Conservation (phyloP, 78 protist genomes). For the Dictyostelium capitatum region DNA sequence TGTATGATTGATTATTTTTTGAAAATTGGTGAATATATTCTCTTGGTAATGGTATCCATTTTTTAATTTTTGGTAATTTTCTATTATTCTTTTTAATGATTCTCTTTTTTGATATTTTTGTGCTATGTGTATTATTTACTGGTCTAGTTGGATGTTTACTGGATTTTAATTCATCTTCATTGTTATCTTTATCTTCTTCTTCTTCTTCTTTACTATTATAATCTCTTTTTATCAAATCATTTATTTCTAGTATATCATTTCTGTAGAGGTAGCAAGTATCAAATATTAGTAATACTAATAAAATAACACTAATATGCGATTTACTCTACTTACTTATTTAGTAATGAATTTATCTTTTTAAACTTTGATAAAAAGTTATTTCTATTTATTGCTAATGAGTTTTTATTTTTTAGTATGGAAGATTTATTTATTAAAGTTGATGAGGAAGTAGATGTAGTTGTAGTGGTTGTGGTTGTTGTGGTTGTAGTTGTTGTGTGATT, state of each 20-base stretch:
- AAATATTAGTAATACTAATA: no score
- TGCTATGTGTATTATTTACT: not conserved
- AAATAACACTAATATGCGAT: not conserved
- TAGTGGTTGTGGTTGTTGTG: not conserved
- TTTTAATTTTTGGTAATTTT: not conserved
- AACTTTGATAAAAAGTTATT: constrained; percentile 2
- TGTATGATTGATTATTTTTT: not conserved
- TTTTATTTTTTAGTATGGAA: not conserved
- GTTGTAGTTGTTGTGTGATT: not conserved
- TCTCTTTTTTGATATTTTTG: not conserved
- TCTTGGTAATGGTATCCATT: not conserved
- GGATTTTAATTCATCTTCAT: not conserved
- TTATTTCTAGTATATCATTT: not conserved
- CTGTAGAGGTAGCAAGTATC: not conserved
- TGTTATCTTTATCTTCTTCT: not conserved
- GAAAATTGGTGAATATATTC: not conserved
- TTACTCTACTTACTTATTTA: not conserved
- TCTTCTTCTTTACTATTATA: not conserved
- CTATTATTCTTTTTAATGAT: not conserved
- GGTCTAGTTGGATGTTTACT: not conserved
- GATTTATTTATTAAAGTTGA: not conserved
- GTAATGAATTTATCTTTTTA: constrained; percentile 5
- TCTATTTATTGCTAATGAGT: not conserved
- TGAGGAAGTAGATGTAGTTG: not conserved
- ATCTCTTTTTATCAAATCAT: not conserved